Conservation (phyloP, 108 stramenopile genomes). For the Nitzschia inconspicua region DNA sequence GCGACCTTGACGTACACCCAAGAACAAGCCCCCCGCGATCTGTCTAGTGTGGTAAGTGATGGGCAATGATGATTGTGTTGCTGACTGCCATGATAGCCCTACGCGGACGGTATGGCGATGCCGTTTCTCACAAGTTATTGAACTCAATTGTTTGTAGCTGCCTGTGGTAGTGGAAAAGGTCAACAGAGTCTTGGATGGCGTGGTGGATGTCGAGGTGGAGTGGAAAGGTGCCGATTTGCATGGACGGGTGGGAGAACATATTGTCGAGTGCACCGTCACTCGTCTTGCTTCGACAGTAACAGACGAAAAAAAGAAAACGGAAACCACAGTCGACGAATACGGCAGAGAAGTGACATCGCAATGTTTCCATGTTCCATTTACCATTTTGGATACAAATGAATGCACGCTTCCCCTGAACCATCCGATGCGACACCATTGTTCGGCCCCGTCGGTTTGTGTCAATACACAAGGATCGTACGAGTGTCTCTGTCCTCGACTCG, state of each 20-base stretch:
- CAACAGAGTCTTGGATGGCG: slow-evolving; percentile 77
- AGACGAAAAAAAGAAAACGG: not conserved
- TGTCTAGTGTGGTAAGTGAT: slow-evolving; percentile 65
- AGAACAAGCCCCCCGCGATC: slow-evolving; percentile 79
- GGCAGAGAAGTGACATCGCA: slow-evolving; percentile 51
- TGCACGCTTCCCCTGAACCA: slow-evolving; percentile 64
- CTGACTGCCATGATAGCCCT: not conserved
- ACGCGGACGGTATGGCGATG: no score
- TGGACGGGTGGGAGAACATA: slow-evolving; percentile 74
- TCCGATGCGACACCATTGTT: slow-evolving; percentile 78
- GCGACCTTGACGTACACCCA: slow-evolving; percentile 74
- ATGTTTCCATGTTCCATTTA: slow-evolving; percentile 87
- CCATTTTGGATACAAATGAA: slow-evolving; percentile 87
- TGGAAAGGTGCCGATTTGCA: slow-evolving; percentile 83
- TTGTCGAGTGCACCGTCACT: slow-evolving; percentile 71
- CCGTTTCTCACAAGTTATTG: no score
- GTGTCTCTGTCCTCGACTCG: slow-evolving; percentile 70
- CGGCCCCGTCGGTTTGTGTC: slow-evolving; percentile 61
- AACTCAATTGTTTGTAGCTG: no score
- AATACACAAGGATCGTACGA: slow-evolving; percentile 92
- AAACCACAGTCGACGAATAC: slow-evolving; percentile 23
- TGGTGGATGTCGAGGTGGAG: slow-evolving; percentile 81
- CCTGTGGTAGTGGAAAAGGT: slow-evolving; percentile 70
- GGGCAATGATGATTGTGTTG: not conserved
- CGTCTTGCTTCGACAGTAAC: slow-evolving; percentile 39